phyloP scores from a whole-genome alignment of 2,329 filamentous ascomycete species.

The Rhinocladiella similis region DNA sequence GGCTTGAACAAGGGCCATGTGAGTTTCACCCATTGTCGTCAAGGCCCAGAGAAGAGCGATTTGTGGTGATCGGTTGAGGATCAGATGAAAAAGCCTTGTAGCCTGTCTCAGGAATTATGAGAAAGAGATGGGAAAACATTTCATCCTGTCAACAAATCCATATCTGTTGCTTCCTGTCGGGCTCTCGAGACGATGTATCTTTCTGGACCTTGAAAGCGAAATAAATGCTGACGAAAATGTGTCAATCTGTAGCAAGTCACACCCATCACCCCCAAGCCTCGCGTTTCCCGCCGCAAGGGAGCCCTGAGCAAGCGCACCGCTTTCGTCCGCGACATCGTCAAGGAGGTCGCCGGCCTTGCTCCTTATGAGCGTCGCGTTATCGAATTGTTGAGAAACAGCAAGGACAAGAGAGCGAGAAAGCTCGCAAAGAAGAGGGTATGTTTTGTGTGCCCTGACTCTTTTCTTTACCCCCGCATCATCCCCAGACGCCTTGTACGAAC shows the following conservation, averaged over 20 bases:
- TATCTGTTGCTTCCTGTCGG: too few relatives aligned
- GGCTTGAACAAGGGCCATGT: conserved; percentile 68
- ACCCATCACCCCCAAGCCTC: conserved; percentile 72
- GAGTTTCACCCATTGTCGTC: conserved; percentile 42
- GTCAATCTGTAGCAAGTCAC: conserved; percentile 71
- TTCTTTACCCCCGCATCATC: background rate
- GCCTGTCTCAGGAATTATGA: background rate
- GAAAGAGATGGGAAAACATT: too few relatives aligned
- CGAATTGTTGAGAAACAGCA: conserved; percentile 97
- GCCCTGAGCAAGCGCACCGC: conserved; percentile 94
- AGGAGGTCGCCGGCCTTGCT: conserved; percentile 94
- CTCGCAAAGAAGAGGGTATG: conserved; percentile 40
- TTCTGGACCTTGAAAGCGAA: background rate
- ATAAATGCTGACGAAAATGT: background rate
- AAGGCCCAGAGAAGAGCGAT: background rate
- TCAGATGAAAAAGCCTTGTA: background rate
- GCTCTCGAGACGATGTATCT: background rate
- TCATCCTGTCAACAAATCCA: background rate
- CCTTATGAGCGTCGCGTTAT: conserved; percentile 98
- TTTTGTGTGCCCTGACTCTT: conserved; percentile 31
- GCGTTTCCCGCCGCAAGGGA: conserved; percentile 86
- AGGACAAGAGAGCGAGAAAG: conserved; percentile 58
- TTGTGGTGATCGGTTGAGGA: background rate
- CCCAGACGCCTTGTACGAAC: background rate
- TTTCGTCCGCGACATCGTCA: conserved; percentile 96